Percentiles rank a stretch among this genome's conserved stretches.
These are phyloP conservation scores for Diaporthe capsici DNA, from an alignment of 2,329 filamentous ascomycete genomes.

Conservation along the genomic window DNA sequence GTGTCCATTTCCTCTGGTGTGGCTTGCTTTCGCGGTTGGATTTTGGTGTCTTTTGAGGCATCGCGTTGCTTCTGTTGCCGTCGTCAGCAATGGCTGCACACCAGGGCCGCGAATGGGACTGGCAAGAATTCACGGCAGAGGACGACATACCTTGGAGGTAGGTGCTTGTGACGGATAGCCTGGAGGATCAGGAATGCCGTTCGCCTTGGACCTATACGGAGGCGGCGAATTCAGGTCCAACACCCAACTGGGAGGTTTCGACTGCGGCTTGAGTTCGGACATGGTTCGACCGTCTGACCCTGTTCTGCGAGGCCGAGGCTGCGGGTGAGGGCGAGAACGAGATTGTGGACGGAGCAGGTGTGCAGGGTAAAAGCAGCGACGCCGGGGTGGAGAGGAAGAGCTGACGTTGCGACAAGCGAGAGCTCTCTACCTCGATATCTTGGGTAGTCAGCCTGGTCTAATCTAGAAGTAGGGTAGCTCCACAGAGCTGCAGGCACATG, in stretches of 20 bases:
- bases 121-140: constrained; percentile 29
- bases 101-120: neutral
- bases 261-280: constrained; percentile 45
- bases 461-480: constrained; percentile 12
- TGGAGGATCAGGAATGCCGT: constrained; percentile 83
- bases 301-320: neutral
- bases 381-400: neutral
- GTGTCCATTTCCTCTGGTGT: constrained; percentile 91
- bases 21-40: constrained; percentile 73
- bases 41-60: constrained; percentile 61
- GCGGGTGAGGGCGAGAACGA: neutral
- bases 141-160: constrained; percentile 68
- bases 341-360: neutral
- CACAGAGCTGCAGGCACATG: constrained; percentile 19
- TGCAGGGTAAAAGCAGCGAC: neutral
- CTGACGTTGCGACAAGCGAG: constrained; percentile 15
- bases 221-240: constrained; percentile 82
- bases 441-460: constrained; percentile 21
- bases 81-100: neutral
- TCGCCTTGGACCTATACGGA: constrained; percentile 72
- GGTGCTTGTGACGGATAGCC: constrained; percentile 77
- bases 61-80: constrained; percentile 60
- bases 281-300: constrained; percentile 43
- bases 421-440: neutral
- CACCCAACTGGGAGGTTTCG: constrained; percentile 81